Evolutionary conservation across 495 filamentous ascomycete genomes (phyloP), one percentile per base, ranked within the genome.

Genomic region (Apodospora peruviana): DNA sequence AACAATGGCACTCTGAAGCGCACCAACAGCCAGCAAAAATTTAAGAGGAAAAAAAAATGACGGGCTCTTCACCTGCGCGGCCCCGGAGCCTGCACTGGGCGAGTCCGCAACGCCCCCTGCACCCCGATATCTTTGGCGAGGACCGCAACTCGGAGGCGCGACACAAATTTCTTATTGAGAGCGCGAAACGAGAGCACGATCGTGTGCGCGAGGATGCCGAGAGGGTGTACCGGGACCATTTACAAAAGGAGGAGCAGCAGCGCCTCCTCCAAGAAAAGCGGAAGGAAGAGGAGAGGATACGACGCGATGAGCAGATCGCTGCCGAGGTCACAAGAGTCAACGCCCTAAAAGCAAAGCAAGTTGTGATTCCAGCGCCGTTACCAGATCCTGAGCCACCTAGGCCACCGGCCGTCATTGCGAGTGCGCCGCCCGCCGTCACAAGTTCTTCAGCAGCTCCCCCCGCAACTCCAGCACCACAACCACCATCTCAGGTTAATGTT

Each of bases 111-210:
- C 53, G 64, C 43, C 43, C 56, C 20, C 52, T 60, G 16, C 47
- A 73, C n/a, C 59, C 65, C 34, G 64, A 68, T 12, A 53, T 71
- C 32, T 52, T 75, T 9, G 23, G 41, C 40, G 70, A 71, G 32
- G 52, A 54, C 32, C 58, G 72, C n/a, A 72, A 77, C 47, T 68
- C 71, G 17, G 70, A 68, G 40, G 58, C 67, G 16, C 67, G 69
- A 5, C 83, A 88, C 49, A 74, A 73, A 47, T 73, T 73, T 40
- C 79, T 85, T 1, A 75, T 91, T 14, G 80, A 81, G 35, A 68
- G 75, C 36, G 85, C 81, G 0, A 77, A 75, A 12, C 74, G 67
- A 18, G 74, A 79, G 49, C 85, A 90, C 56, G 77, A 84, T 1
- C 74, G 76, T 12, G 71, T 90, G 14, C 72, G 83, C 14, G 72